phyloP scores from a whole-genome alignment of 2,329 filamentous ascomycete species.

The Colletotrichum shisoi region DNA sequence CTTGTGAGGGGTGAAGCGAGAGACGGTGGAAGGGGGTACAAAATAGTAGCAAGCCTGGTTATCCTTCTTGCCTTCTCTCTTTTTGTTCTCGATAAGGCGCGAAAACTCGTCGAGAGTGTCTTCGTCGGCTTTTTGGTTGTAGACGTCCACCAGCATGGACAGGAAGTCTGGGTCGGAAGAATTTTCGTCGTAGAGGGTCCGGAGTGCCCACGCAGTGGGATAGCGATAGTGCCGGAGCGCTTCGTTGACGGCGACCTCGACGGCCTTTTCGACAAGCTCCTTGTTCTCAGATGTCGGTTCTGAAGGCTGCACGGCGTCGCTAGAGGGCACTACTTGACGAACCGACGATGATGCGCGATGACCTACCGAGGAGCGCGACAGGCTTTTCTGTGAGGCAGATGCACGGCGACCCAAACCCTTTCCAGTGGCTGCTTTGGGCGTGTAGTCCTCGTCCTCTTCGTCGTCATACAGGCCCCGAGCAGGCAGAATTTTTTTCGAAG shows the following conservation, averaged over 20 bases:
- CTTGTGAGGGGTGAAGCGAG: slow-evolving; percentile 54
- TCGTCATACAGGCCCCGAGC: slow-evolving; percentile 29
- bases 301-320: slow-evolving; percentile 36
- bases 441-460: slow-evolving; percentile 31
- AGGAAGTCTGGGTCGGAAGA: slow-evolving; percentile 61
- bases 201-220: slow-evolving; percentile 68
- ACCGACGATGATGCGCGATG: slow-evolving; percentile 34
- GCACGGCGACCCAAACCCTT: slow-evolving; percentile 30
- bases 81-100: slow-evolving; percentile 61
- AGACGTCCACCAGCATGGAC: slow-evolving; percentile 65
- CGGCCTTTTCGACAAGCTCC: slow-evolving; percentile 59
- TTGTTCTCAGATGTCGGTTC: slow-evolving; percentile 46
- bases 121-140: slow-evolving; percentile 63
- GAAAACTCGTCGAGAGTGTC: slow-evolving; percentile 62
- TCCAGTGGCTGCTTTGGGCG: slow-evolving; percentile 24
- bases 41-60: slow-evolving; percentile 64
- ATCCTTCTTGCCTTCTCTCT: slow-evolving; percentile 64
- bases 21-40: slow-evolving; percentile 57
- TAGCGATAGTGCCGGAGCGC: slow-evolving; percentile 65
- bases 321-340: slow-evolving; percentile 30
- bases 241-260: slow-evolving; percentile 66
- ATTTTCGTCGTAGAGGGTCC: slow-evolving; percentile 67
- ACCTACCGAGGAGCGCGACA: slow-evolving; percentile 36
- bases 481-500: slow-evolving; percentile 28
- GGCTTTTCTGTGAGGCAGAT: slow-evolving; percentile 37